Base-by-base conservation (phyloP, 2,329 filamentous ascomycete genomes). In the Colletotrichum incanum region DNA sequence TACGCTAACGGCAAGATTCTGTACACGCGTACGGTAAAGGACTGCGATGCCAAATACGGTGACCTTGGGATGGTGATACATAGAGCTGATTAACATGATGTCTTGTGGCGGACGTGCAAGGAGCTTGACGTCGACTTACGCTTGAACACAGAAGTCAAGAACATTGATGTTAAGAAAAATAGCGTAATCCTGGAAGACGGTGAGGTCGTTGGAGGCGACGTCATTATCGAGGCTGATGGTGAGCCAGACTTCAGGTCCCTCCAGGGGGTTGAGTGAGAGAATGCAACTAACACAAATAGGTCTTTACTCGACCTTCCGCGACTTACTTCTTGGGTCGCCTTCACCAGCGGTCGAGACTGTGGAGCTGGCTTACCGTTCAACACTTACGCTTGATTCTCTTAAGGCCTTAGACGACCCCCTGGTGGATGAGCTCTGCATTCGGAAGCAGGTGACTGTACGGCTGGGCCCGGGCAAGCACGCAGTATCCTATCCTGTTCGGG, bases 361-460 rank as follows among this genome's bases (percentile, higher is more conserved):
- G 2, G 65, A 72, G 28, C 7, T 69, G 14, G 65, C 69, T 1
- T 70, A 72, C 4, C 59, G 69, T 12, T 65, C 52, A 20, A 60
- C 52, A 2, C 39, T 72, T 0, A 28, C 50, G 0, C 2, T 39
- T 7, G 52, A 54, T 6, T 39, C 69, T 23, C 54, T 72, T n/a
- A 58, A 72, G 16, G 23, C 34, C 5, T 45, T 72, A 14, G 41
- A 34, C 16, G 69, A 72, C 39, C n/a, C 18, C 4, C 43, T 18
- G 0, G 12, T 72, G 14, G 52, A 72, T 1, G 65, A 72, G 28
- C 43, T 72, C 3, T 64, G 43, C 45, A 14, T 31, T 18, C 34
- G 52, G 7, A 72, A 65, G 20, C 59, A 64, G n/a, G 43, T 72
- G 5, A 70, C 59, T 5, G 11, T 45, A 6, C 69, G 69, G 65